Evolutionary conservation across 2,329 filamentous ascomycete species (phyloP).

Genomic region (Ascochyta pisi): DNA sequence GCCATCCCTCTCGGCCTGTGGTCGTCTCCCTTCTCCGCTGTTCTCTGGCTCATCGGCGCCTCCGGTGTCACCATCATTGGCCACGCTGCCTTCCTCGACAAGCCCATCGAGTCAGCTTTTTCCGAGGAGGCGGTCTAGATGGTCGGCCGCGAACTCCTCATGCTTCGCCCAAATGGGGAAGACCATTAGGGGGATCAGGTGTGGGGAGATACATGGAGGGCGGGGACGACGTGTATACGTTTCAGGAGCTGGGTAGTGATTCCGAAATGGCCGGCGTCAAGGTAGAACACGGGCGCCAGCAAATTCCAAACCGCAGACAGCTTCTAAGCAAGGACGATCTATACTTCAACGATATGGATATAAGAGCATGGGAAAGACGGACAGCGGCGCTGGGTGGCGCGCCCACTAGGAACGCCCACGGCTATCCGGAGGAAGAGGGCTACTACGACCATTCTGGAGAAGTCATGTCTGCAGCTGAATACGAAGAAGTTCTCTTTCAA

Average conservation of each 20-base stretch:
- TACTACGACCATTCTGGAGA: constrained; percentile 52
- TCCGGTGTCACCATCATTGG: constrained; percentile 92
- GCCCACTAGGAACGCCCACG: constrained; percentile 58
- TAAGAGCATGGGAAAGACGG: constrained; percentile 49
- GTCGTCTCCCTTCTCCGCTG: constrained; percentile 82
- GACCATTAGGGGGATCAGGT: constrained; percentile 85
- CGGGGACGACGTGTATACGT: constrained; percentile 55
- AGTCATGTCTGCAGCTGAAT: constrained; percentile 48
- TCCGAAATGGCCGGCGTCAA: constrained; percentile 57
- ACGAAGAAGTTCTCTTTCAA: constrained; percentile 79
- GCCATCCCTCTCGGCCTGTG: constrained; percentile 84
- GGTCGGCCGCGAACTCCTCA: constrained; percentile 99
- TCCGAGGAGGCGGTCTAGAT: constrained; percentile 99
- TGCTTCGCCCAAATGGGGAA: constrained; percentile 95
- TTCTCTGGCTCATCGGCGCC: constrained; percentile 95
- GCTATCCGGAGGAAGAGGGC: constrained; percentile 60
- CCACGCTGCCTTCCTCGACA: constrained; percentile 95
- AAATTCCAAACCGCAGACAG: constrained; percentile 33
- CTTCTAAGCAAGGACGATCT: constrained; percentile 53
- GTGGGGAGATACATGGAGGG: constrained; percentile 59
- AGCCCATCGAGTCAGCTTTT: constrained; percentile 99
- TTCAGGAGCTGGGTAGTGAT: constrained; percentile 71
- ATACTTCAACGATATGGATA: constrained; percentile 58
- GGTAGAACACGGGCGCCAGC: constrained; percentile 50
- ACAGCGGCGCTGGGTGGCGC: constrained; percentile 57